Percentiles rank a stretch among this genome's conserved stretches.
Conservation (phyloP, 1,139 yeast genomes). For the Magnusiomyces tetraspermus region DNA sequence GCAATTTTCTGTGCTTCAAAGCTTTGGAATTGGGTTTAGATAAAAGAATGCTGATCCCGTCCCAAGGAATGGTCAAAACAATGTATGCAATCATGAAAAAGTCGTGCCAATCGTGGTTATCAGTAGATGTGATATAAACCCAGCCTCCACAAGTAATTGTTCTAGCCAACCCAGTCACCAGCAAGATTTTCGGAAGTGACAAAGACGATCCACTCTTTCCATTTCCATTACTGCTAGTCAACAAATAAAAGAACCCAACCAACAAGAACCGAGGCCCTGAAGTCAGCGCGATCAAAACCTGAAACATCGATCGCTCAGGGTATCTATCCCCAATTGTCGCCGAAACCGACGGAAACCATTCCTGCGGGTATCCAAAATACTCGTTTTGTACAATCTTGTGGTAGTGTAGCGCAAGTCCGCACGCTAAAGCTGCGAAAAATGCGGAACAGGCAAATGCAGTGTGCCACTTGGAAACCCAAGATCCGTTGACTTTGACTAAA, state of each 20-base stretch:
- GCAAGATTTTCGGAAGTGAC: conserved; percentile 37
- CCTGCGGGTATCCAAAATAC: conserved; percentile 85
- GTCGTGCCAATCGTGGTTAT: conserved; percentile 94
- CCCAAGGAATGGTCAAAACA: conserved; percentile 88
- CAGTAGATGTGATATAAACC: conserved; percentile 95
- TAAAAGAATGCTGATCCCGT: conserved; percentile 48
- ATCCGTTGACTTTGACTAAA: conserved; percentile 42
- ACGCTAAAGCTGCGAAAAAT: conserved; percentile 59
- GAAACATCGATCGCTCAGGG: conserved; percentile 91
- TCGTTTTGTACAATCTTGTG: conserved; percentile 82
- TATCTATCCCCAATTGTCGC: conserved; percentile 95
- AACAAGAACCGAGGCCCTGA: conserved; percentile 69
- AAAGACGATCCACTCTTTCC: conserved; percentile 25
- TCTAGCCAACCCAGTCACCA: conserved; percentile 59
- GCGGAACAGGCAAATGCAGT: conserved; percentile 62
- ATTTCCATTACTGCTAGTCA: conserved; percentile 15
- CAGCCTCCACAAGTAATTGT: conserved; percentile 97
- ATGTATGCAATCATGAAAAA: conserved; percentile 89
- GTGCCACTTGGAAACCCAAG: conserved; percentile 59
- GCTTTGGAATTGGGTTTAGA: conserved; percentile 44
- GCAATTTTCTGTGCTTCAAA: conserved; percentile 44
- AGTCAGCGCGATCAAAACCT: conserved; percentile 50
- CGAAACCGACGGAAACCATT: conserved; percentile 96
- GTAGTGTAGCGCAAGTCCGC: conserved; percentile 69
- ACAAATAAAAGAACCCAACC: conserved; percentile 49